phyloP scores from a whole-genome alignment of 2,329 filamentous ascomycete species.

The Stromatinia cepivora region DNA sequence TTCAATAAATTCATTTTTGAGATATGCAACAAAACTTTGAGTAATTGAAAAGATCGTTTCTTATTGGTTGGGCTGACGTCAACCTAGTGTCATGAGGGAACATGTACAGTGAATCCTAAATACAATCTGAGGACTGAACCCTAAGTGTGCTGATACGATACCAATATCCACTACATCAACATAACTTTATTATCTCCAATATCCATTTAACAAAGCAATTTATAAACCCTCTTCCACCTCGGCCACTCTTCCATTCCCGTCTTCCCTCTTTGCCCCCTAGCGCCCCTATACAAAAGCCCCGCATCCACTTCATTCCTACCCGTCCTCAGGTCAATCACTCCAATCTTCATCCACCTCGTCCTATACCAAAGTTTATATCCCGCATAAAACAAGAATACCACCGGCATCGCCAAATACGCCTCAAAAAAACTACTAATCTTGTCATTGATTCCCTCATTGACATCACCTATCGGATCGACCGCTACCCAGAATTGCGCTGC shows the following conservation, averaged over 20 bases:
- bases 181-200: background rate
- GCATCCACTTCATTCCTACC: conserved; percentile 66
- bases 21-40: background rate
- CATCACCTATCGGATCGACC: conserved; percentile 64
- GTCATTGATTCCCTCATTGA: conserved; percentile 44
- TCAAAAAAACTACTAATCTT: conserved; percentile 70
- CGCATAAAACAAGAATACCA: conserved; percentile 67
- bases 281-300: conserved; percentile 65
- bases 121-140: background rate
- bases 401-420: conserved; percentile 67
- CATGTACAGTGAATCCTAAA: background rate
- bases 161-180: background rate
- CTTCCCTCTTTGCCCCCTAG: conserved; percentile 49
- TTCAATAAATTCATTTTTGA: background rate
- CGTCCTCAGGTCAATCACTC: conserved; percentile 83
- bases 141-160: background rate
- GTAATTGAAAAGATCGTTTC: background rate
- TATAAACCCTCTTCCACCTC: conserved; percentile 6
- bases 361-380: conserved; percentile 76
- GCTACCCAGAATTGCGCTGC: conserved; percentile 72
- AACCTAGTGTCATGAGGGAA: background rate
- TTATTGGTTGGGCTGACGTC: background rate
- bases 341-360: conserved; percentile 64
- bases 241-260: background rate
- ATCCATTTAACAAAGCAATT: background rate